Base-by-base conservation (phyloP, 257 asterid species). In the Cruciata laevipes region DNA sequence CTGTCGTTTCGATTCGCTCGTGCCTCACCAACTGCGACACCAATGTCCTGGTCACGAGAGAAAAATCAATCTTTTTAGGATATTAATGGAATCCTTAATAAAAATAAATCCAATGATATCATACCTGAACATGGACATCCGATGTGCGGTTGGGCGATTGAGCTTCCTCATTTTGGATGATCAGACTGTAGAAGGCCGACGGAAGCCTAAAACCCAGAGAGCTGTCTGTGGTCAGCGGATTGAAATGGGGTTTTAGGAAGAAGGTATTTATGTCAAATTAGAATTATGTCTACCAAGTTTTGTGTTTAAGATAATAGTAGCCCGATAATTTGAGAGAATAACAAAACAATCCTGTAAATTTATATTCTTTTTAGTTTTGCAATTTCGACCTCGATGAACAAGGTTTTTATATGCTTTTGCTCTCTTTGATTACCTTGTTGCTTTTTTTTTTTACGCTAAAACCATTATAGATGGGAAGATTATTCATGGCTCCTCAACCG, bases 51-150 rank as follows among this genome's bases (percentile, higher is more conserved):
- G 24, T 70, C 61, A 56, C 47, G 57, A 0, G 62, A 3, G 62
- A 52, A 53, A 11, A 44, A 20, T 30, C 16, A 67, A 69, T 18
- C 55, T 37, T 49, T 25, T 11, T 20, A 69, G 27, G 52, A 66
- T 40, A 67, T n/a, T 40, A 7, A 23, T 6, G 3, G 18, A 52
- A n/a, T n/a, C 49, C 18, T 18, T 3, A 9, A 0, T 24, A 3
- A 8, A 24, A 61, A 11, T 30, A 24, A 35, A 37, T 0, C 21
- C 49, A 23, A 40, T 3, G 4, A 18, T 16, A 16, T 5, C 55
- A 8, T 71, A 91, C 98, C 97, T 82, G 73, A 93, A 92, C 98
- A 93, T 90, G 69, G 96, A 83, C 89, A 90, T 79, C 25, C 98
- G 79, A 73, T 93, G 98, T 57, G 82, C 96, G 0, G 97, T 81